Evolutionary conservation across 2,329 filamentous ascomycete species (phyloP).

Genomic region (Ustulina deusta): DNA sequence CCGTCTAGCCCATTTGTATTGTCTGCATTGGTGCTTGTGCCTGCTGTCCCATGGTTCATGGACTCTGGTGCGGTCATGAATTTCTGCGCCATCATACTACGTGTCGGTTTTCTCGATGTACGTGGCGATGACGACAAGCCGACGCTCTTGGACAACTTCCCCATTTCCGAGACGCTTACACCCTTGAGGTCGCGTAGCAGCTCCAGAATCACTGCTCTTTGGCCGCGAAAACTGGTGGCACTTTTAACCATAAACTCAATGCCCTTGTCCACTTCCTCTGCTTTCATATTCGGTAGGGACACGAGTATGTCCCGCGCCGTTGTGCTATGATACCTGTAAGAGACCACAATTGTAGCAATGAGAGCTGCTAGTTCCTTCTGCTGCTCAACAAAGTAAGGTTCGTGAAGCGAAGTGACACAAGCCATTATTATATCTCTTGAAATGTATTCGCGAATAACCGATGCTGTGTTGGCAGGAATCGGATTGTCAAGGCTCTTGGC

Average conservation of each 20-base stretch:
- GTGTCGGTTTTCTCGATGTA: constrained; percentile 56
- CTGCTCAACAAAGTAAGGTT: constrained; percentile 95
- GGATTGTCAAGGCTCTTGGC: constrained; percentile 51
- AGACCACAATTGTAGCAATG: constrained; percentile 85
- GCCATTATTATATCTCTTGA: constrained; percentile 89
- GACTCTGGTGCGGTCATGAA: constrained; percentile 70
- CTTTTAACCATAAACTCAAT: constrained; percentile 71
- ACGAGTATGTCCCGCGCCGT: constrained; percentile 83
- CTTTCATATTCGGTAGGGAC: constrained; percentile 80
- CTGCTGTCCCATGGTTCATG: constrained; percentile 37
- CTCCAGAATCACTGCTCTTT: constrained; percentile 84
- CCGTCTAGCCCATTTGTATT: constrained; percentile 65
- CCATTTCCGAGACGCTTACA: constrained; percentile 92
- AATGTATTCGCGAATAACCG: constrained; percentile 88
- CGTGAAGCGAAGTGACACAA: constrained; percentile 89
- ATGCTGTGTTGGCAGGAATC: constrained; percentile 66
- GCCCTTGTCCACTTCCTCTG: constrained; percentile 73
- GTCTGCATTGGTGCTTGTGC: constrained; percentile 43
- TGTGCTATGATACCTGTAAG: constrained; percentile 76
- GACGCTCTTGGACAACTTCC: constrained; percentile 75
- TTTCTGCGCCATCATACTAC: constrained; percentile 73
- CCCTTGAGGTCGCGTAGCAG: constrained; percentile 88
- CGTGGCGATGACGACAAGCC: constrained; percentile 48
- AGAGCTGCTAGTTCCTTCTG: constrained; percentile 91
- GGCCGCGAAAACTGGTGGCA: constrained; percentile 74